Evolutionary conservation across 441 rosid species (phyloP), one percentile per base, ranked within the genome.

Genomic region (Pelargonium citronellum): DNA sequence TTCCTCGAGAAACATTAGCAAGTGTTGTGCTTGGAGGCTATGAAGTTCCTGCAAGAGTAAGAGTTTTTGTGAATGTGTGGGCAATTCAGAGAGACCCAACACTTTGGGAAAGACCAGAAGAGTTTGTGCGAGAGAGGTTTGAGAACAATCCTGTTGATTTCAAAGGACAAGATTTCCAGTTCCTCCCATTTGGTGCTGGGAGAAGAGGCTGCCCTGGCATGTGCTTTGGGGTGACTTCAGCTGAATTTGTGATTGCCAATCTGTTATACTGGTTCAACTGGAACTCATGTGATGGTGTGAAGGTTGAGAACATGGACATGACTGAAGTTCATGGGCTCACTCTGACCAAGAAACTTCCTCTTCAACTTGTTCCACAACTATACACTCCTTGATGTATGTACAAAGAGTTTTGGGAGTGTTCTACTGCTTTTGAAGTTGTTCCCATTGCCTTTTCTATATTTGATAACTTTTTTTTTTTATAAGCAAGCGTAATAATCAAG

Each of bases 71-170:
- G 65, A 84, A 82, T 7, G 20, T 72, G 0, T 78, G 79, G 79
- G 79, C 83, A 49, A 76, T 84, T 4, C 83, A 78, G 19, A 78
- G 75, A 47, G 82, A 79, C 51, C 83, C 81, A 3, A 77, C 68
- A 12, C 0, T 58, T 0, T 79, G 87, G 83, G 78, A 81, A 67
- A 67, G 15, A 0, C 77, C 82, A 0, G 78, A 80, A 15, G 76
- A 77, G 17, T 80, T 76, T 30, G 6, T 16, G 1, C 84, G 83
- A 0, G 85, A 84, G 60, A 82, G 85, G 20, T 84, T 84, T 47
- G 13, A 9, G 5, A 41, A 72, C 8, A 19, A 1, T 10, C 4
- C 67, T 0, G 49, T 75, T 15, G 80, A 78, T 67, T 76, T 71
- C 7, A 70, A 11, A 1, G 75, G 79, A 1, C 82, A 78, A 13